A percentile compares a stretch with the other conserved stretches of the same genome.
Evolutionary conservation across 1,284 basidiomycete genomes (phyloP).

Genomic region (Cryptococcus sp.): DNA sequence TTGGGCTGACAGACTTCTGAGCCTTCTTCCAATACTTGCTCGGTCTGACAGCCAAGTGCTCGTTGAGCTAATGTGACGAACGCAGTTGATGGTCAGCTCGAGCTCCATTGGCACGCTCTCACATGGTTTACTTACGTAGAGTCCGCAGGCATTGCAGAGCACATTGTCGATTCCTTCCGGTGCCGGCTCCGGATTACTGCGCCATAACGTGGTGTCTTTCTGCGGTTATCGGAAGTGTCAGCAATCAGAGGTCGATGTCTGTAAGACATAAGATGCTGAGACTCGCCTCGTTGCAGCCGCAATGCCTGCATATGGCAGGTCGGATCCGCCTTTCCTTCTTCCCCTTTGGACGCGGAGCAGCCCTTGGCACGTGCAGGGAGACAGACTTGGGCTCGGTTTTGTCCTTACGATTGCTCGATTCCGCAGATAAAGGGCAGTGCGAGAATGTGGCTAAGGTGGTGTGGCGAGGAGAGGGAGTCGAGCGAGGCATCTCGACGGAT

Average conservation of each 20-base stretch:
- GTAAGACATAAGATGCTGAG: too few species aligned
- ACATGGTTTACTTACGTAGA: constrained; percentile 13
- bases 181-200: constrained; percentile 2
- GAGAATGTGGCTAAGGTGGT: too few species aligned
- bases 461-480: too few species aligned
- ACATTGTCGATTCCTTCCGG: constrained; percentile 8
- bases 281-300: background rate
- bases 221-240: background rate
- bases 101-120: background rate
- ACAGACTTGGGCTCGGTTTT: too few species aligned
- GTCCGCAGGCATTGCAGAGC: constrained; percentile 21
- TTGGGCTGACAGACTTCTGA: background rate
- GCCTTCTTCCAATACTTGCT: constrained; percentile 1
- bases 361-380: too few species aligned
- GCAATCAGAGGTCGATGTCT: too few species aligned
- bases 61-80: background rate
- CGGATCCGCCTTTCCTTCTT: background rate
- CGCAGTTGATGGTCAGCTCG: background rate
- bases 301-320: background rate
- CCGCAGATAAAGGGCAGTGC: too few species aligned
- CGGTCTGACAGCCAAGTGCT: background rate
- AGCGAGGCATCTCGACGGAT: too few species aligned
- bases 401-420: too few species aligned
- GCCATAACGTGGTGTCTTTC: constrained; percentile 10
- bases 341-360: background rate